Base-by-base conservation (phyloP, 208 protist genomes). In the Leishmania turanica region DNA sequence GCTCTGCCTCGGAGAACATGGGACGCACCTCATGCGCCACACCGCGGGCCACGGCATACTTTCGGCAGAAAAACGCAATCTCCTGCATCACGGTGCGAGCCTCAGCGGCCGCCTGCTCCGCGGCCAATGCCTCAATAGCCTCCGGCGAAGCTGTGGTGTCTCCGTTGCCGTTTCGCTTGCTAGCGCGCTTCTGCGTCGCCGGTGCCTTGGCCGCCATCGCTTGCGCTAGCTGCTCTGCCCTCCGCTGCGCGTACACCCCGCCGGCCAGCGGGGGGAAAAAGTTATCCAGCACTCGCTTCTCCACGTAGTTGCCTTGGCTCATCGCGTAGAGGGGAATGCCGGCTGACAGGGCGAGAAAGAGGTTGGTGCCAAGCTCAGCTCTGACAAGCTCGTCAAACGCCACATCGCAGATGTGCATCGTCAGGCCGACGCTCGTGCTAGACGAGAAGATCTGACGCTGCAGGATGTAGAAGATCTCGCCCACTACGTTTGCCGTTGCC, bases 231-330 rank as follows among this genome's bases (percentile, higher is more conserved):
- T 91, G 88, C 79, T 85, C 87, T 17, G 78, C 80, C 13, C 92
- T 77, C 70, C 86, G 88, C 80, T 78, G 76, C 71, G 47, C 78
- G 34, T 95, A 85, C 60, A 94, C 85, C 45, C 94, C 92, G 15
- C 90, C 89, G 1, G 88, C 92, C 49, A 97, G 75, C 17, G 94
- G 94, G 2, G 92, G 88, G 79, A 97, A 95, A 85, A 96, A 97
- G 79, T 92, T 87, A 76, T 97, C 92, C 54, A 97, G 83, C 83
- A 96, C 94, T 15, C 92, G 94, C 87, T 97, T 97, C 78, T 97
- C 94, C 60, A 97, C 87, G 86, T 87, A 97, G 80, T 96, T 95
- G 27, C 91, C 91, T 51, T 90, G 91, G 75, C 91, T 95, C 94
- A 97, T 96, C 31, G 94, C 92, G 80, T 93, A 93, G 45, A 96